A percentile compares a stretch with the other conserved stretches of the same genome.
Conservation (phyloP, 768 basidiomycete species). For the Phaeolepiota aurea region DNA sequence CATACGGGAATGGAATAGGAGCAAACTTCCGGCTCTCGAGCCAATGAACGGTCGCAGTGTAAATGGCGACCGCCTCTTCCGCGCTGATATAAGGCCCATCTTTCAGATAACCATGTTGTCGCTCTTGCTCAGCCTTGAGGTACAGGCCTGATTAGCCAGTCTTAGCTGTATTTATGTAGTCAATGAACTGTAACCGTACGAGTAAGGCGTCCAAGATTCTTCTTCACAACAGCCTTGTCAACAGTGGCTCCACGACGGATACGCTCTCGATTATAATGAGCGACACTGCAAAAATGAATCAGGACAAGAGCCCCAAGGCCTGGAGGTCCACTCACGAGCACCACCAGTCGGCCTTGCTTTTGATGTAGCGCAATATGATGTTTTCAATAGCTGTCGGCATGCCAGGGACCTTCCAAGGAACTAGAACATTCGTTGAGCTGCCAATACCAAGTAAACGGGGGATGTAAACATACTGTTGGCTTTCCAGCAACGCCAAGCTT, state of each 20-base stretch:
- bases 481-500: constrained; percentile 98
- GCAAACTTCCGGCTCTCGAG: constrained; percentile 96
- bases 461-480: constrained; percentile 59
- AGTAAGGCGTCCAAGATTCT: constrained; percentile 96
- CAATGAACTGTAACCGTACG: constrained; percentile 37
- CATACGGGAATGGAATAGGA: constrained; percentile 95
- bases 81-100: constrained; percentile 99
- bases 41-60: constrained; percentile 99
- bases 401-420: constrained; percentile 99
- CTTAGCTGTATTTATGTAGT: constrained; percentile 6
- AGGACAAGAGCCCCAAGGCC: neutral
- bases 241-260: constrained; percentile 95
- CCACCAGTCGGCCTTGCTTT: constrained; percentile 99
- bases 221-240: constrained; percentile 98
- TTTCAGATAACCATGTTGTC: constrained; percentile 97
- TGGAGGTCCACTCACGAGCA: constrained; percentile 58
- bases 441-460: neutral
- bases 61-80: constrained; percentile 97
- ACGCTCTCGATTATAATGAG: constrained; percentile 97
- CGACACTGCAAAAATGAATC: constrained; percentile 44
- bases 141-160: constrained; percentile 55
- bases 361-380: constrained; percentile 97
- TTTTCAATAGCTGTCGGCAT: constrained; percentile 99
- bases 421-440: constrained; percentile 19
- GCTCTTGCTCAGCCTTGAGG: constrained; percentile 97